Evolutionary conservation across 2,329 filamentous ascomycete species (phyloP), one percentile per base, ranked within the genome.

Genomic region (Hymenoscyphus repandus): DNA sequence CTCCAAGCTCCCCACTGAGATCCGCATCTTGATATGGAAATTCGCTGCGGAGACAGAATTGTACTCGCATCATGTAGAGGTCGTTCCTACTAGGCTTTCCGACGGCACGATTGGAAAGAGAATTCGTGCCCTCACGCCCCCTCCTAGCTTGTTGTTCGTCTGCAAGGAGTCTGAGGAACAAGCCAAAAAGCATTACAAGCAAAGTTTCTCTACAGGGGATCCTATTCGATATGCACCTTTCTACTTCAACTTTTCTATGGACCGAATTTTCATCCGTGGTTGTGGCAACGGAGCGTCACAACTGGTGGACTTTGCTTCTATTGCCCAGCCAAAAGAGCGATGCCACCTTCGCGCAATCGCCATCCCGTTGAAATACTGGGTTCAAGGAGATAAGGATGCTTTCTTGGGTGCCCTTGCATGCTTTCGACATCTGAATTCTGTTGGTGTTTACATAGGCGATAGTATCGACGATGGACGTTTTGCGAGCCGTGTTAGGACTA

Each of bases 191-290:
- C n/a, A 17, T 30, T 47, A 49, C n/a, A 6, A 22, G 6, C 11
- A 20, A 27, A 13, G 6, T 18, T 49, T 31, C 27, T 30, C 9
- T 7, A 32, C 22, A 12, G 20, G 31, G 18, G 1, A 1, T 10
- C 22, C 20, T 13, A 27, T 20, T 27, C 12, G 20, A 15, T 1
- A 18, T 11, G 33, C 34, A 40, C 36, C 20, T 13, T 18, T 33
- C 27, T 47, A 37, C 10, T 50, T 58, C 36, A 54, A 58, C 41
- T 58, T 51, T 27, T 33, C 43, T 2, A 42, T 20, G 15, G 55
- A 58, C 27, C 44, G 45, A 12, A 36, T 61, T 9, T 52, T 56
- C 45, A 20, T 61, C 11, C 46, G 49, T 31, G 49, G 42, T 5
- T 4, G 34, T 37, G 12, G 9, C 22, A 10, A 13, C 2, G 49